Evolutionary conservation across 73 alveolate species (phyloP).

Genomic region (Paramecium pentaurelia): DNA sequence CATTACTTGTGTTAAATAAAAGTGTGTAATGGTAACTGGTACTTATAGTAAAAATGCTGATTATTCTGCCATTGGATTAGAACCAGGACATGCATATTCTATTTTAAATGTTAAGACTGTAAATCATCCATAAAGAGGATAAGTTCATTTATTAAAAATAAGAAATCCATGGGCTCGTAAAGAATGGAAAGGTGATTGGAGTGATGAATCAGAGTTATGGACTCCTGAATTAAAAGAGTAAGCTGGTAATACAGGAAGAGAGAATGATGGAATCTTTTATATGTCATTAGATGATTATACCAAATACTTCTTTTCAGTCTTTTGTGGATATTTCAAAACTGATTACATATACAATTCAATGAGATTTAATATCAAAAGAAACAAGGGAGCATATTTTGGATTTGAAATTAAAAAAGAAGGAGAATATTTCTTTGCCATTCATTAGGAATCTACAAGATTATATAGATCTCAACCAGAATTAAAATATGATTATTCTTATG

Average conservation of each 20-base stretch:
- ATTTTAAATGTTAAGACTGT: slow-evolving; percentile 60
- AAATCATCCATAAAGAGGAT: slow-evolving; percentile 59
- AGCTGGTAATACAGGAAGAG: slow-evolving; percentile 34
- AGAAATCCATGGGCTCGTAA: slow-evolving; percentile 95
- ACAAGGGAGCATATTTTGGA: too few species aligned
- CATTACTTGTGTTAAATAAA: slow-evolving; percentile 68
- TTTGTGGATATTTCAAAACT: too few species aligned
- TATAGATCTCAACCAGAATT: too few species aligned
- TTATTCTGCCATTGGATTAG: slow-evolving; percentile 74
- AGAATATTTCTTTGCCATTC: too few species aligned
- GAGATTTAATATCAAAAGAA: too few species aligned
- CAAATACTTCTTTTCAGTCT: slow-evolving; percentile 30
- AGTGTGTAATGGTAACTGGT: slow-evolving; percentile 81
- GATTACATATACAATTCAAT: too few species aligned
- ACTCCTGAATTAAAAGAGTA: slow-evolving; percentile 83
- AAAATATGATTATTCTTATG: too few species aligned
- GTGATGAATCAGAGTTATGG: slow-evolving; percentile 86
- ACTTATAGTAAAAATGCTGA: slow-evolving; percentile 63
- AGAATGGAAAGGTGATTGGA: slow-evolving; percentile 98
- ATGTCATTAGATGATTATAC: slow-evolving; percentile 38
- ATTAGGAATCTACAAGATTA: too few species aligned
- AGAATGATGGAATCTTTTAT: slow-evolving; percentile 51
- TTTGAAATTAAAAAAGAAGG: too few species aligned
- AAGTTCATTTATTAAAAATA: slow-evolving; percentile 75
- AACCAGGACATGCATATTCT: slow-evolving; percentile 92